phyloP scores from a whole-genome alignment of 352 stramenopile genomes.

The Pythium insidiosum region DNA sequence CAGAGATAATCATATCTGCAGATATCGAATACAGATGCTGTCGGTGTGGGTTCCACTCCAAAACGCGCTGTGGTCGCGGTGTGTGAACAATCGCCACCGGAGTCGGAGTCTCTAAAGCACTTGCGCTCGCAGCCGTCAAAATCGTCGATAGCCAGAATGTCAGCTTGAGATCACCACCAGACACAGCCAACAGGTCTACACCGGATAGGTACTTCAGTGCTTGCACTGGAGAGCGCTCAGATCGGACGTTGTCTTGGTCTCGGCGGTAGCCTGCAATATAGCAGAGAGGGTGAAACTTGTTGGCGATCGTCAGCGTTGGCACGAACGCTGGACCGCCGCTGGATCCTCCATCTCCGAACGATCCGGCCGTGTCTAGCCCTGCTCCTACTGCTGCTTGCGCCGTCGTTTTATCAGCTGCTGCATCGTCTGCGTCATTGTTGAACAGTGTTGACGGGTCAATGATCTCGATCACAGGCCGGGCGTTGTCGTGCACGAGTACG shows the following conservation, averaged over 20 bases:
- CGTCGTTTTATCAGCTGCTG: neutral
- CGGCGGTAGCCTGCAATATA: conserved; percentile 62
- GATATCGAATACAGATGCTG: conserved; percentile 67
- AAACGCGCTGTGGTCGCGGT: conserved; percentile 50
- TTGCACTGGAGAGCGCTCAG: conserved; percentile 68
- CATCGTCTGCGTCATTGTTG: conserved; percentile 15
- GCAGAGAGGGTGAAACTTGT: conserved; percentile 69
- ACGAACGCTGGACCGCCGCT: conserved; percentile 21
- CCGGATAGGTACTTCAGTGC: conserved; percentile 55
- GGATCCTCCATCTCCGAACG: too few relatives aligned
- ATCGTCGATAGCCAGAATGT: conserved; percentile 65
- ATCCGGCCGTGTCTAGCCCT: too few relatives aligned
- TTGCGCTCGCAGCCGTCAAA: conserved; percentile 50
- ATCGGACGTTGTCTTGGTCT: conserved; percentile 70
- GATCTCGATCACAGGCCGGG: conserved; percentile 61
- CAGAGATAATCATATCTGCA: conserved; percentile 54
- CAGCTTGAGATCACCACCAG: conserved; percentile 65
- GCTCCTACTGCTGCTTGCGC: neutral
- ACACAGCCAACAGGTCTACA: conserved; percentile 59
- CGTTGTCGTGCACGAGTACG: conserved; percentile 52
- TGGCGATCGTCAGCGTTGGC: conserved; percentile 35
- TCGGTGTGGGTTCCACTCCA: conserved; percentile 54
- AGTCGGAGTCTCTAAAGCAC: conserved; percentile 49
- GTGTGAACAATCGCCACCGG: conserved; percentile 63
- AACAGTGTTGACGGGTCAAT: conserved; percentile 41